Evolutionary conservation across 192 early-diverging fungal species (phyloP), one percentile per base, ranked within the genome.

Genomic region (Chytriomyces confervae): DNA sequence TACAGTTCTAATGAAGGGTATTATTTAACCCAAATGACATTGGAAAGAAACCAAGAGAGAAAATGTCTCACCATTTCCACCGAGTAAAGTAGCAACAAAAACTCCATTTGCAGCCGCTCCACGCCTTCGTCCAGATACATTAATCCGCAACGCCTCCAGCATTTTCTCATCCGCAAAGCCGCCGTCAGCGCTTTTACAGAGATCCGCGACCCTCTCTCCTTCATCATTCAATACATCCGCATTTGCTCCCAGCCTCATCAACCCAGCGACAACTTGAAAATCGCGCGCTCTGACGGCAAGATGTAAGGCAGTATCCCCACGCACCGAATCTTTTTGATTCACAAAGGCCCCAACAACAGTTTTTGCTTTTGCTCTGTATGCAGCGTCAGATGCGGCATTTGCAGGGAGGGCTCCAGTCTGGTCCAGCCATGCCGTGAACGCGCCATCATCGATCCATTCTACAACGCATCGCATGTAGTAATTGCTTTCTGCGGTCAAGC

Each of bases 381-480:
- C 3, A 36, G 16, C 61, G 4, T 7, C n/a, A 3, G 18, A 36
- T 16, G 49, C 44, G 5, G 53, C n/a, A 23, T 23, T 18, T 29
- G 10, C 36, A 13, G 67, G 9, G 13, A 53, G 10, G 7, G 61
- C 50, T 7, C 16, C 70, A 36, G 29, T 36, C 1, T 36, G 29
- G 29, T 36, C 29, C 3, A 67, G 18, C 63, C 50, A 57, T 8
- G 75, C 45, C 2, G 51, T 7, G 64, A 77, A 77, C 1, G 48
- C 75, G 2, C 75, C 75, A 7, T 62, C 61, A 44, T 78, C 62
- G 23, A 79, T 73, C 66, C 76, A 79, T 23, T 72, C 68, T 3
- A 50, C 49, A 60, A 77, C 66, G 65, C 76, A 81, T 6, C 29
- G 13, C 53, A 81, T 61, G 67, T 81, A 81, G 57, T 81, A 77